Percentiles rank a stretch among this genome's conserved stretches.
These are phyloP conservation scores for Penicillium bovifimosum DNA, from an alignment of 495 filamentous ascomycete species.

Conservation along the genomic window DNA sequence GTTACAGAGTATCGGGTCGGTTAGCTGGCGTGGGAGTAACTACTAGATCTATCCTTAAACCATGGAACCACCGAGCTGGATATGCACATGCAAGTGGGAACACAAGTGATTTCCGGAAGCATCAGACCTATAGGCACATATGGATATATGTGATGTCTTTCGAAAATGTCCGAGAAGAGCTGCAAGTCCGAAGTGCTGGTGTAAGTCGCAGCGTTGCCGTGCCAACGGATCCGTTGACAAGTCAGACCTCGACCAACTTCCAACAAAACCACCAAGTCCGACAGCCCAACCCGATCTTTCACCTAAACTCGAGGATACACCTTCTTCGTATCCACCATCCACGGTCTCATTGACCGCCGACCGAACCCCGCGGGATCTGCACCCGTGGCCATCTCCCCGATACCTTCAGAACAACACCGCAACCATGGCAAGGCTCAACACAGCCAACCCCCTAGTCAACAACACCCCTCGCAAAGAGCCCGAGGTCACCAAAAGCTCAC, in stretches of 20 bases:
- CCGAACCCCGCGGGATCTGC: not conserved
- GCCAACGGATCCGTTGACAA: conserved; percentile 15
- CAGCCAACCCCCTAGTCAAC: conserved; percentile 4
- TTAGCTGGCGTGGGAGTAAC: no score
- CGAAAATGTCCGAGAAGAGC: no score
- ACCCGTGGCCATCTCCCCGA: not conserved
- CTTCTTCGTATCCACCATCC: not conserved
- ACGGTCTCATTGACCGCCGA: not conserved
- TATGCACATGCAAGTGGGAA: no score
- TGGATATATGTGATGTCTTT: no score
- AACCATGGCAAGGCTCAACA: conserved; percentile 4
- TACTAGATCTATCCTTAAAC: no score
- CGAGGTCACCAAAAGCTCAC: not conserved
- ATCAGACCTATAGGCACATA: no score
- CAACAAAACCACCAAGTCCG: not conserved
- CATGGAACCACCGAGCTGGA: no score
- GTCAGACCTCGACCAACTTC: not conserved
- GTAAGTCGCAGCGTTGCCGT: conserved; percentile 6
- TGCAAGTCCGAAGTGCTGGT: no score
- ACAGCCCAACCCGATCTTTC: not conserved
- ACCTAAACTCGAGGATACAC: not conserved
- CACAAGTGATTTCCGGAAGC: no score
- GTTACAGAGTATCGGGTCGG: no score
- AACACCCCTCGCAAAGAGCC: not conserved
- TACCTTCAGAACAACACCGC: not conserved